Base-by-base conservation (phyloP, 1,284 basidiomycete species). In the Apiotrichum domesticum region DNA sequence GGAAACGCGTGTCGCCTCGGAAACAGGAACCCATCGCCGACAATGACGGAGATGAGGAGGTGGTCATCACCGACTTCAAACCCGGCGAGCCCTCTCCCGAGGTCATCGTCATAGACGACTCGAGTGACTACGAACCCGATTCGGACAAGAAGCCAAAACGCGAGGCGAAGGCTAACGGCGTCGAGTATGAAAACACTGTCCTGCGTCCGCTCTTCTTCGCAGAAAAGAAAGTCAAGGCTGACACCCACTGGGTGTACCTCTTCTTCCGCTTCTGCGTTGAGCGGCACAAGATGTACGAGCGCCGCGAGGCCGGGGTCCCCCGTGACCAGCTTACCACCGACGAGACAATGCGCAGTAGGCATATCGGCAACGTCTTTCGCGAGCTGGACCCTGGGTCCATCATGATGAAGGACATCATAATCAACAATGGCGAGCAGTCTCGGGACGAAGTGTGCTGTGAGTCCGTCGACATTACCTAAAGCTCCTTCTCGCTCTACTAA, bases 221-320 rank as follows among this genome's bases (percentile, higher is more conserved):
- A 21, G 21, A 21, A 21, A 21, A 21, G 21, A 21, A 21, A 21
- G 21, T 21, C 21, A 21, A 21, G 21, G 21, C 21, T 21, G 21
- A 21, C 21, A 21, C 21, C 54, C 51, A 65, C 42, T 70, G 59
- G 62, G 48, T 62, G 2, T 67, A 65, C 57, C 46, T 67, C 14
- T 70, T 66, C 56, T 70, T 62, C 51, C 64, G 68, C 2, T 70
- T 70, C 59, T 68, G 67, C 57, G 66, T 62, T 8, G 68, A 70
- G 46, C 53, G 67, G 33, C 68, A 69, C 41, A 35, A 52, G 8
- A 69, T 70, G 66, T 60, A 62, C 47, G 56, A 57, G 3, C 56
- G 55, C 46, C 58, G 63, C 4, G 14, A 50, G 32, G 63, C 50
- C 1, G 66, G 64, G 3, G 56, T 65, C 3, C 35, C 63, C 0